Conservation (phyloP, 2,329 filamentous ascomycete genomes). For the Drechslerella dactyloides region DNA sequence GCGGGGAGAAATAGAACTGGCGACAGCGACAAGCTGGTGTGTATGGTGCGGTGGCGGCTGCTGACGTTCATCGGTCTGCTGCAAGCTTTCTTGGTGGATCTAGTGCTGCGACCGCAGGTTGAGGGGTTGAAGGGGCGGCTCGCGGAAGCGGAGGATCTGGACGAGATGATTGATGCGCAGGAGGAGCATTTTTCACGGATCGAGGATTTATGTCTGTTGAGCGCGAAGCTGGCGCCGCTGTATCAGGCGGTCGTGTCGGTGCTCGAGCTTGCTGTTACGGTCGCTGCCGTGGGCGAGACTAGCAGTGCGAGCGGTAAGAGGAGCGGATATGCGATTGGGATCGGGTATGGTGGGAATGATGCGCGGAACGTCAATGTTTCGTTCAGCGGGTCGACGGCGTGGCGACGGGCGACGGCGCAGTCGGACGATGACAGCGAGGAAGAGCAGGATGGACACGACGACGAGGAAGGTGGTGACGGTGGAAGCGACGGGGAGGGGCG, state of each 20-base stretch:
- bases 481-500: slow-evolving; percentile 9
- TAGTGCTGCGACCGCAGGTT: slow-evolving; percentile 39
- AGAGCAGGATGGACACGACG: not conserved
- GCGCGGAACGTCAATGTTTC: slow-evolving; percentile 7
- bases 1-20: too few relatives aligned
- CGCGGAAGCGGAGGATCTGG: slow-evolving; percentile 37
- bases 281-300: slow-evolving; percentile 12
- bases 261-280: slow-evolving; percentile 19
- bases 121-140: slow-evolving; percentile 25
- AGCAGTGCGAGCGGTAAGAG: slow-evolving; percentile 6
- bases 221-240: slow-evolving; percentile 38
- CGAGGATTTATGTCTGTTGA: slow-evolving; percentile 40
- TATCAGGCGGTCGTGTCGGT: slow-evolving; percentile 39
- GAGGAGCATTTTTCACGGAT: slow-evolving; percentile 42
- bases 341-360: too few relatives aligned
- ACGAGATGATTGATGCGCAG: slow-evolving; percentile 48
- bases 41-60: slow-evolving; percentile 35
- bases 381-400: slow-evolving; percentile 11
- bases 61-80: slow-evolving; percentile 43
- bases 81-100: slow-evolving; percentile 41
- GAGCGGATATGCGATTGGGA: not conserved
- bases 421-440: slow-evolving; percentile 9
- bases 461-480: slow-evolving; percentile 7
- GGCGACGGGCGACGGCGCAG: slow-evolving; percentile 10
- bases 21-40: slow-evolving; percentile 18